Percentiles rank a stretch among this genome's conserved stretches.
Conservation (phyloP, 163 green algal genomes). For the Scenedesmus sp. region DNA sequence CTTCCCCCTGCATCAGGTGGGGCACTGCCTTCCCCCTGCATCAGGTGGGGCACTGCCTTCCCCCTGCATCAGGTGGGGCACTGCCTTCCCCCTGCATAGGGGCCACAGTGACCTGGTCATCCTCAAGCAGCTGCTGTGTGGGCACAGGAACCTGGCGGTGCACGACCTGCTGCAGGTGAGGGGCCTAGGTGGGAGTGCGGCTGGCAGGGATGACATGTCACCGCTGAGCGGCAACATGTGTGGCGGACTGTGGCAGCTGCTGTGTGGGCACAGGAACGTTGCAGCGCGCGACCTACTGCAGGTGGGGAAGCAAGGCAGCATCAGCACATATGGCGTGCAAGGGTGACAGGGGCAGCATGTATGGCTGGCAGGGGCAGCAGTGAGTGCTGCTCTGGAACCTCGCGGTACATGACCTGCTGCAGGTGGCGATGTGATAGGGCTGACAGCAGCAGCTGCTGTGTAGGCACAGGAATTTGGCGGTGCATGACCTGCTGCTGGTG, state of each 20-base stretch:
- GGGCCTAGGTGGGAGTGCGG: background rate
- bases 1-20: too few relatives aligned
- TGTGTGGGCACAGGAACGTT: constrained; percentile 3
- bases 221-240: background rate
- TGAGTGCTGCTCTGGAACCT: too few relatives aligned
- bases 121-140: constrained; percentile 42
- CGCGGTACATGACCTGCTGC: background rate
- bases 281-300: background rate
- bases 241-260: background rate
- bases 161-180: constrained; percentile 34
- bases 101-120: constrained; percentile 41
- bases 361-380: too few relatives aligned
- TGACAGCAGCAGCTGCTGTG: constrained; percentile 8
- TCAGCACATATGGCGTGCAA: background rate
- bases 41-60: too few relatives aligned
- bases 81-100: constrained; percentile 2
- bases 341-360: background rate
- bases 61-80: background rate
- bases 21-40: too few relatives aligned
- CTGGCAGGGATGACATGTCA: background rate
- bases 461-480: background rate
- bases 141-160: constrained; percentile 29
- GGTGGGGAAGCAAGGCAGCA: background rate
- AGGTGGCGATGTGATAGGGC: background rate
- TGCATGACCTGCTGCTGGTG: background rate